Evolutionary conservation across 805 yeast genomes (phyloP).

Genomic region (Metschnikowia anglica): DNA sequence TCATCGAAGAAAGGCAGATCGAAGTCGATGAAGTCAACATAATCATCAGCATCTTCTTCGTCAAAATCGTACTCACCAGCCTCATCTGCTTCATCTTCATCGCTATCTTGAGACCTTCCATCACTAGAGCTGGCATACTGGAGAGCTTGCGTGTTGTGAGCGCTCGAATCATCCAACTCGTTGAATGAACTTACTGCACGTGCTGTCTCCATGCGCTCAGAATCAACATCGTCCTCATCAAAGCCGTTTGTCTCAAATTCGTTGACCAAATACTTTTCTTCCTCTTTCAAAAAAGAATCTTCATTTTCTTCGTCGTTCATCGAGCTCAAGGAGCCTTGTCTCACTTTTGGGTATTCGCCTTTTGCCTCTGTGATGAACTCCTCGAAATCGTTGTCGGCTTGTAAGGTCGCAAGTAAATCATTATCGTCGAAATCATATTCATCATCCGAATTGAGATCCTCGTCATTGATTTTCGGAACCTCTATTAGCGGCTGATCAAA

Average conservation of each 20-base stretch:
- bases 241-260: constrained; percentile 48
- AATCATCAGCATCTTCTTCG: constrained; percentile 42
- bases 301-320: constrained; percentile 36
- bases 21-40: constrained; percentile 39
- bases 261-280: constrained; percentile 44
- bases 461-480: constrained; percentile 53
- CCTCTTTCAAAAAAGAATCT: constrained; percentile 42
- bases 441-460: constrained; percentile 54
- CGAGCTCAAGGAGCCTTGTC: constrained; percentile 33
- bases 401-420: constrained; percentile 45
- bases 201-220: constrained; percentile 23
- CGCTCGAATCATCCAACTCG: constrained; percentile 15
- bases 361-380: constrained; percentile 28
- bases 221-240: constrained; percentile 42
- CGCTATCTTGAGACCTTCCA: constrained; percentile 30
- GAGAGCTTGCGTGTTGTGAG: constrained; percentile 36
- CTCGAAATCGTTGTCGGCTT: constrained; percentile 46
- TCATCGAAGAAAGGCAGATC: constrained; percentile 30
- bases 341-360: constrained; percentile 6
- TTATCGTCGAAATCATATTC: constrained; percentile 61
- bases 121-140: constrained; percentile 39
- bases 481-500: constrained; percentile 38
- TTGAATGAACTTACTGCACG: constrained; percentile 19
- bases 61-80: constrained; percentile 7
- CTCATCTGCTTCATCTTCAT: constrained; percentile 31